Evolutionary conservation across 2,329 filamentous ascomycete genomes (phyloP).

Genomic region (Dichotomopilus funicola): DNA sequence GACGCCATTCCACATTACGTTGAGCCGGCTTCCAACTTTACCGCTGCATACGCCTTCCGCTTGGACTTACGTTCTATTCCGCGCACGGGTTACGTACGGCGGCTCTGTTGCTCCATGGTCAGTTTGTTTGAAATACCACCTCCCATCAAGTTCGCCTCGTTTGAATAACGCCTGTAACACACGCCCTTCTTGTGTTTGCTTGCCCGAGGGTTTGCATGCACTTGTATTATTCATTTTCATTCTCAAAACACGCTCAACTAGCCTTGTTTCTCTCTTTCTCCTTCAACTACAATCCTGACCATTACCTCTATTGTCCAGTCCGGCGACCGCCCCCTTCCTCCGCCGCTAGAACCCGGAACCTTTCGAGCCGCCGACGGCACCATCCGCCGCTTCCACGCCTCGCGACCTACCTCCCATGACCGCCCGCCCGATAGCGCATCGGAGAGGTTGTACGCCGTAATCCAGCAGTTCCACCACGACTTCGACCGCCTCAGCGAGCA

Average conservation of each 20-base stretch:
- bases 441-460: constrained; percentile 37
- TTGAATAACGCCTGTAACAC: neutral
- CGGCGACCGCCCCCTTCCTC: constrained; percentile 25
- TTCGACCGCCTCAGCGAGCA: constrained; percentile 21
- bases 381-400: constrained; percentile 28
- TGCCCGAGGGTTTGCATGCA: neutral
- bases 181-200: neutral
- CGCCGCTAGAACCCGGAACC: constrained; percentile 8
- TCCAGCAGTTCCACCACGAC: constrained; percentile 35
- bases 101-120: constrained; percentile 30
- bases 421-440: constrained; percentile 35
- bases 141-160: neutral
- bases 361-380: constrained; percentile 23
- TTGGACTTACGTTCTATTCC: neutral
- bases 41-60: neutral
- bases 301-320: constrained; percentile 22
- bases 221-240: no score
- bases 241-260: neutral
- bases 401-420: constrained; percentile 32
- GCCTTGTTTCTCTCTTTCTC: neutral
- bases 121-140: constrained; percentile 16
- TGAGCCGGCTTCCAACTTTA: neutral
- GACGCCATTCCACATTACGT: no score
- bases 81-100: neutral
- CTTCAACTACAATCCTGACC: neutral